phyloP scores from a whole-genome alignment of 164 flowering plant species.

The Magnolia kwangsiensis region DNA sequence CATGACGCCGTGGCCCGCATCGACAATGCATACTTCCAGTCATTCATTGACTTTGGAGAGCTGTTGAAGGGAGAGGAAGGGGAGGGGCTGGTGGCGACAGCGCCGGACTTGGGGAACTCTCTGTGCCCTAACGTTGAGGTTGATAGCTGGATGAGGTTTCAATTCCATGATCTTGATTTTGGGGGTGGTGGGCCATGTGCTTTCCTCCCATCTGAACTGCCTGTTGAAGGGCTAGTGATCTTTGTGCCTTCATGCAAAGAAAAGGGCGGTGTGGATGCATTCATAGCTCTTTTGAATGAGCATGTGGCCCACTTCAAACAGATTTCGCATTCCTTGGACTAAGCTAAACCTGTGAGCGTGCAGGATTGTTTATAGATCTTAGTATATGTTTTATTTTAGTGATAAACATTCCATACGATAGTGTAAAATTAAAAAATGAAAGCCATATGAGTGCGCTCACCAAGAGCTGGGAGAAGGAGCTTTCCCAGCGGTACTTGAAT shows the following conservation, averaged over 20 bases:
- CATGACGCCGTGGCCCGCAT: conserved; percentile 10
- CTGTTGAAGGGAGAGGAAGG: background rate
- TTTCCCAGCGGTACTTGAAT: too few relatives aligned
- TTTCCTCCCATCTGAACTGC: conserved; percentile 14
- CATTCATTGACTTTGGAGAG: conserved; percentile 20
- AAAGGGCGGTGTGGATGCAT: conserved; percentile 14
- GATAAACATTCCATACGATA: too few relatives aligned
- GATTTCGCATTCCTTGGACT: conserved; percentile 7
- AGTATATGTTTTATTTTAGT: too few relatives aligned
- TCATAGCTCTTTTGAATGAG: conserved; percentile 5
- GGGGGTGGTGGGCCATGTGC: conserved; percentile 19
- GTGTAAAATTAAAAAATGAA: too few relatives aligned
- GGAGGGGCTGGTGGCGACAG: background rate
- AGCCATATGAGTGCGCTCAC: too few relatives aligned
- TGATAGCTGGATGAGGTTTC: conserved; percentile 20
- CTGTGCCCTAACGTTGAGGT: conserved; percentile 15
- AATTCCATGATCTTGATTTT: conserved; percentile 14
- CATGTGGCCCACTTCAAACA: conserved; percentile 10
- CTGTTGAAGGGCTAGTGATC: conserved; percentile 10
- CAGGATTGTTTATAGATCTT: too few relatives aligned
- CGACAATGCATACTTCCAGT: conserved; percentile 15
- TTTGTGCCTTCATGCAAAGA: conserved; percentile 16
- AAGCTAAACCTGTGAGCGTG: too few relatives aligned
- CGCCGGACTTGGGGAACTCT: background rate
- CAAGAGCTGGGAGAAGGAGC: too few relatives aligned